Evolutionary conservation across 129 eudicot genomes (phyloP).

Genomic region (sunflower (Helianthus annuus)): HanXRQr2.0-SUNRISE NC_035435.2:10873180-10873679

Average conservation of each 20-base stretch:
- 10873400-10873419: not conserved
- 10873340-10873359: not conserved
- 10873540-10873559: too few relatives aligned
- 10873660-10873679: not conserved
- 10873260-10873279: not conserved
- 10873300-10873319: not conserved
- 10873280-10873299: not conserved
- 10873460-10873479: not conserved
- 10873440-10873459: not conserved
- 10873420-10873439: not conserved
- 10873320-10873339: not conserved
- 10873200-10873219: not conserved
- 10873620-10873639: not conserved
- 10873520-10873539: not conserved
- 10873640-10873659: not conserved
- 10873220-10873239: not conserved
- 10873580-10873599: not conserved
- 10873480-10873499: not conserved
- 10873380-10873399: not conserved
- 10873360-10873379: not conserved
- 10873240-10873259: not conserved
- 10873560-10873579: not conserved
- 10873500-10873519: not conserved
- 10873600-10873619: not conserved
- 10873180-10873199: too few relatives aligned